Conservation (phyloP, 2,329 filamentous ascomycete genomes). For the Pyrenophora teres region DNA sequence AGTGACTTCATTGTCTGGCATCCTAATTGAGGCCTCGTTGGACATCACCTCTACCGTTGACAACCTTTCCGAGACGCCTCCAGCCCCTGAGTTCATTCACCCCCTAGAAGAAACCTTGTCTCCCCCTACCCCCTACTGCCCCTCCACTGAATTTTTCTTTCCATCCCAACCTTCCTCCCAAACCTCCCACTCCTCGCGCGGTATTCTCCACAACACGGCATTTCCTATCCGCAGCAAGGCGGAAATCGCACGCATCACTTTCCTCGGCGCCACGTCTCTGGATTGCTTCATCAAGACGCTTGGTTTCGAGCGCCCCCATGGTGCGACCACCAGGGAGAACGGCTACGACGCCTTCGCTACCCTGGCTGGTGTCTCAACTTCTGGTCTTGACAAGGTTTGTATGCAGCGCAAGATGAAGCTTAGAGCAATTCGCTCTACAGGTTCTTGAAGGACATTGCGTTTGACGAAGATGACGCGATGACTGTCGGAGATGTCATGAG, state of each 20-base stretch:
- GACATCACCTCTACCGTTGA: too few species aligned
- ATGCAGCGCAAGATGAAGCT: slow-evolving; percentile 1
- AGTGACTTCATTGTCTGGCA: not conserved
- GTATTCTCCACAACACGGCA: not conserved
- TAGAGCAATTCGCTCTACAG: not conserved
- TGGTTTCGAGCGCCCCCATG: not conserved
- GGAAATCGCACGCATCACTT: slow-evolving; percentile 1
- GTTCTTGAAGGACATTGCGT: not conserved
- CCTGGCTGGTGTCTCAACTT: not conserved
- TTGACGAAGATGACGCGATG: not conserved
- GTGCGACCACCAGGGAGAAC: slow-evolving; percentile 2
- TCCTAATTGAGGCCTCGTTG: too few species aligned
- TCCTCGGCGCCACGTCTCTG: slow-evolving; percentile 1
- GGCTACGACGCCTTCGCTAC: slow-evolving; percentile 4
- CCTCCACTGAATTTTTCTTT: not conserved
- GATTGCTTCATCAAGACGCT: slow-evolving; percentile 1
- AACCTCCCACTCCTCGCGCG: not conserved
- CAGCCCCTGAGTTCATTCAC: too few species aligned
- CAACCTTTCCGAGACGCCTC: too few species aligned
- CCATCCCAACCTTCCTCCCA: not conserved
- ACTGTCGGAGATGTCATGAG: not conserved
- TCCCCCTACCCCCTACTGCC: not conserved
- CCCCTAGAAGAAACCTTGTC: too few species aligned
- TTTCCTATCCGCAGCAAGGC: not conserved
- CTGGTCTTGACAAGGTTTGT: not conserved